A percentile compares a stretch with the other conserved stretches of the same genome.
phyloP scores from a whole-genome alignment of 345 rosid species.

The Aquilaria sinensis region DNA sequence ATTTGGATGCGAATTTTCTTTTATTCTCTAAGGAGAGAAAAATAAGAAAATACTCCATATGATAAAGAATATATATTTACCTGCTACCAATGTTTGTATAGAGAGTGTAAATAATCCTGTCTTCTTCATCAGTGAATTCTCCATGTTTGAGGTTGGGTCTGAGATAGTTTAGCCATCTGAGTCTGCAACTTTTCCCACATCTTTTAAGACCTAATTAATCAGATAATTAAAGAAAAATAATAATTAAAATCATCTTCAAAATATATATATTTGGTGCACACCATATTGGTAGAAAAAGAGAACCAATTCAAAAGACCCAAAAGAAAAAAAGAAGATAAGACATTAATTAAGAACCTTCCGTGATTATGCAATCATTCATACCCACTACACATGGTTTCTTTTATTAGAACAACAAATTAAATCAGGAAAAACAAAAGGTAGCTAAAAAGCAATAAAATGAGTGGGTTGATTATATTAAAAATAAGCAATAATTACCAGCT shows the following conservation, averaged over 20 bases:
- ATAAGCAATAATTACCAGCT: constrained; percentile 40
- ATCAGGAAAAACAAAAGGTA: too few species aligned
- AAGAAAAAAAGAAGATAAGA: constrained; percentile 1
- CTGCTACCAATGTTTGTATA: constrained; percentile 87
- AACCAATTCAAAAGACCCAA: constrained; percentile 4
- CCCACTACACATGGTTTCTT: too few species aligned
- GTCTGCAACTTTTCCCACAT: constrained; percentile 92
- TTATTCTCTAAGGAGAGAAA: too few species aligned
- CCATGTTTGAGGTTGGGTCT: constrained; percentile 93
- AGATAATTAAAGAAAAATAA: too few species aligned
- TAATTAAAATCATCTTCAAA: too few species aligned
- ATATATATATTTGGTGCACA: too few species aligned
- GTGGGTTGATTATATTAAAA: not conserved
- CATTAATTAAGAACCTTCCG: not conserved
- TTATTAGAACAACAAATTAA: too few species aligned
- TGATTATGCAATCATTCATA: too few species aligned
- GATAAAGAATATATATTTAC: constrained; percentile 17
- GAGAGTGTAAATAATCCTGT: constrained; percentile 60
- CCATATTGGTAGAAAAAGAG: not conserved
- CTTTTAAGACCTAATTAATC: constrained; percentile 56
- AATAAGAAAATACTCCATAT: not conserved
- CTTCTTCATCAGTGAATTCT: constrained; percentile 80
- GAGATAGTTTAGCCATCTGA: constrained; percentile 90
- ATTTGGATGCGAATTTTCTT: not conserved
- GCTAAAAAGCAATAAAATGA: not conserved